A percentile compares a stretch with the other conserved stretches of the same genome.
phyloP scores from a whole-genome alignment of 805 yeast species.

The Nakazawaea wyomingensis region DNA sequence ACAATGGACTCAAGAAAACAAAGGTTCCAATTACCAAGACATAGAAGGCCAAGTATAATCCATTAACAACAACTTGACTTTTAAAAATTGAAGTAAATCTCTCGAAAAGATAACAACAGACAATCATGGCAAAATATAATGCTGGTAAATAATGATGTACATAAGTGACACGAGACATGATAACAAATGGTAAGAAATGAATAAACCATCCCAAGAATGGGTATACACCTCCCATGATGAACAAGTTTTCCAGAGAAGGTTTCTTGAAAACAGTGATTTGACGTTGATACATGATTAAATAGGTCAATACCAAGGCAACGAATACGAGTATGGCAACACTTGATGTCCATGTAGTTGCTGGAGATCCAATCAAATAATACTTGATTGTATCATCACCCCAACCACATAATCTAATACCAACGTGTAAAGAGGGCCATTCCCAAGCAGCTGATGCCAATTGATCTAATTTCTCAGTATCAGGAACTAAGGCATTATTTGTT shows the following conservation, averaged over 20 bases:
- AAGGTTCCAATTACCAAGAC: conserved; percentile 52
- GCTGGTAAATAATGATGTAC: conserved; percentile 87
- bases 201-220: conserved; percentile 82
- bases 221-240: conserved; percentile 63
- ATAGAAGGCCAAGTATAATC: conserved; percentile 42
- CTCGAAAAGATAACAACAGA: conserved; percentile 60
- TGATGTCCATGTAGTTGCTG: conserved; percentile 75
- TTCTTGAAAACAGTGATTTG: conserved; percentile 57
- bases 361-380: conserved; percentile 70
- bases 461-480: conserved; percentile 72
- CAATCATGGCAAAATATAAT: conserved; percentile 74
- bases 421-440: conserved; percentile 84
- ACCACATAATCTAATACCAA: conserved; percentile 71
- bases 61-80: conserved; percentile 20
- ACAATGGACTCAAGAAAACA: conserved; percentile 57
- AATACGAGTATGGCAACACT: conserved; percentile 53
- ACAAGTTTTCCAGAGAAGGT: conserved; percentile 23
- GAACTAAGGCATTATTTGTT: conserved; percentile 75
- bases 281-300: conserved; percentile 77
- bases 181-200: conserved; percentile 68
- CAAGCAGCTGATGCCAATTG: conserved; percentile 68
- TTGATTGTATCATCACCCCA: conserved; percentile 59
- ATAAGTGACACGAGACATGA: conserved; percentile 84
- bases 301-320: conserved; percentile 37
- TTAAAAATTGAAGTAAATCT: conserved; percentile 19